These are phyloP conservation scores for Suhomyces kilbournensis DNA, from an alignment of 805 yeast genomes.

Conservation along the genomic window DNA sequence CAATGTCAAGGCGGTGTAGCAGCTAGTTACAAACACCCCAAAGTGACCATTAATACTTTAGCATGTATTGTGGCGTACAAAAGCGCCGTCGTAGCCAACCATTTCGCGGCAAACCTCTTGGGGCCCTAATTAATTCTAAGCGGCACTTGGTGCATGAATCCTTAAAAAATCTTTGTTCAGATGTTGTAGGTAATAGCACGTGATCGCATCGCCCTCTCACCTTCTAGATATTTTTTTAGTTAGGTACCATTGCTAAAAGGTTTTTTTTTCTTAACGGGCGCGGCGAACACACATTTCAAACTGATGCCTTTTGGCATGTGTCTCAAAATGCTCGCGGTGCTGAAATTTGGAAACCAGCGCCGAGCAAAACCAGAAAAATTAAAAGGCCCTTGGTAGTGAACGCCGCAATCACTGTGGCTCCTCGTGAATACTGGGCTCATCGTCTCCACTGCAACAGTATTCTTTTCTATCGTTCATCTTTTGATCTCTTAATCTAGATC, in stretches of 20 bases:
- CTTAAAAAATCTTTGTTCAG: not conserved
- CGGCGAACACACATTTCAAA: not conserved
- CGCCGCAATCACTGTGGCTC: not conserved
- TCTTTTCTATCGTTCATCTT: not conserved
- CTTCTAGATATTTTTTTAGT: not conserved
- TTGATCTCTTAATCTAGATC: not conserved
- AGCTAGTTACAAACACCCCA: not conserved
- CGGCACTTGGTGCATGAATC: not conserved
- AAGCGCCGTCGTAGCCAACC: not conserved
- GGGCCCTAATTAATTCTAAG: not conserved
- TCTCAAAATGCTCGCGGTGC: not conserved
- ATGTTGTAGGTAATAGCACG: slow-evolving; percentile 3
- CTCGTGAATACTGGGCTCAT: not conserved
- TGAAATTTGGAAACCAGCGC: not conserved
- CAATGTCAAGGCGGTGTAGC: not conserved
- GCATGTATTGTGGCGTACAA: not conserved
- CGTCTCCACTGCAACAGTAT: not conserved
- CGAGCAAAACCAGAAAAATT: not conserved
- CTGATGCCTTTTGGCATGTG: not conserved
- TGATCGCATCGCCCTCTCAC: not conserved
- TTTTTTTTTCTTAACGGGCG: not conserved
- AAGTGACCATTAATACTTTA: not conserved
- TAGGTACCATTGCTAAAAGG: not conserved
- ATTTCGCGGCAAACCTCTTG: not conserved
- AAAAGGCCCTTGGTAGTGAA: not conserved